Conservation (phyloP, 495 filamentous ascomycete genomes). For the Cercophora scortea region DNA sequence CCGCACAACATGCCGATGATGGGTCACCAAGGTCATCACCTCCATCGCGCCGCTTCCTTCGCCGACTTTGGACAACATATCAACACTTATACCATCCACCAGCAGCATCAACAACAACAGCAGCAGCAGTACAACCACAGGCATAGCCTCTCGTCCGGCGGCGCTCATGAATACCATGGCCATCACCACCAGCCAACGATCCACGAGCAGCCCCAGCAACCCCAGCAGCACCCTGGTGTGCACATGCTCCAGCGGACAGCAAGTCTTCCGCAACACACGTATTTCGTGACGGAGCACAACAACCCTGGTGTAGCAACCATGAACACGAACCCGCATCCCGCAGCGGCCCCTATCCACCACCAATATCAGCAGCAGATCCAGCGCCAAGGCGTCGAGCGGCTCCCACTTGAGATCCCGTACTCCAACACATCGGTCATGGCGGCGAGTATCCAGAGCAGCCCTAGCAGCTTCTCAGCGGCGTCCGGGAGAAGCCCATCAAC, state of each 20-base stretch:
- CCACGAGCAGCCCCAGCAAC: constrained; percentile 13
- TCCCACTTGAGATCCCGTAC: constrained; percentile 36
- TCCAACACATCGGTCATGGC: constrained; percentile 24
- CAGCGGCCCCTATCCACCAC: constrained; percentile 13
- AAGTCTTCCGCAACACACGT: constrained; percentile 35
- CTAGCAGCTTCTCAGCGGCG: constrained; percentile 41
- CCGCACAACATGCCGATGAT: constrained; percentile 18
- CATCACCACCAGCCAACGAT: constrained; percentile 6
- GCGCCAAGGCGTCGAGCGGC: constrained; percentile 32
- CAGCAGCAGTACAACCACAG: constrained; percentile 26
- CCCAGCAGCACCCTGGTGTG: constrained; percentile 23
- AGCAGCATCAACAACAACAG: not conserved
- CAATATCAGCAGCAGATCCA: constrained; percentile 37
- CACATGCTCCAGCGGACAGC: constrained; percentile 31
- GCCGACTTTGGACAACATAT: constrained; percentile 38
- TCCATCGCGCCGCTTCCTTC: constrained; percentile 37
- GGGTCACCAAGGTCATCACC: constrained; percentile 22
- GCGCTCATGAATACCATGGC: constrained; percentile 30
- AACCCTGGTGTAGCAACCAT: constrained; percentile 46
- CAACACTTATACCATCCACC: constrained; percentile 28
- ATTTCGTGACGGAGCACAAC: constrained; percentile 42
- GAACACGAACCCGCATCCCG: constrained; percentile 36
- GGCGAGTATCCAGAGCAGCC: constrained; percentile 38
- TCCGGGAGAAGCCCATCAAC: constrained; percentile 34
- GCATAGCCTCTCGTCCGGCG: constrained; percentile 36